Conservation (phyloP, 805 yeast genomes). For the Cyberlindnera bimundalis region DNA sequence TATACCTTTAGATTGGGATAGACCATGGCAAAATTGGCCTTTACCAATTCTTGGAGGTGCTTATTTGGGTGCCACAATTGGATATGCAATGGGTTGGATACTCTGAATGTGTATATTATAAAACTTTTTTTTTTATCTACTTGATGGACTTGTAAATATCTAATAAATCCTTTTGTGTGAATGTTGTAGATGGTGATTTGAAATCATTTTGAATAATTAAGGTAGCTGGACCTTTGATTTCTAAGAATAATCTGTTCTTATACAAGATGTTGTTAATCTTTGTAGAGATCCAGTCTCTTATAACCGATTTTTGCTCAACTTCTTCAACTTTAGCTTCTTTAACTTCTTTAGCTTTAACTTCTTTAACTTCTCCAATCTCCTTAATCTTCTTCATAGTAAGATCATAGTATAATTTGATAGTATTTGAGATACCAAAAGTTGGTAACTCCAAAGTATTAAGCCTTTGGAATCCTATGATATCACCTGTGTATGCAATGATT, state of each 20-base stretch:
- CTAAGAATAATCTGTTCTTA: conserved; percentile 23
- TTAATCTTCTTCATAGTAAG: conserved; percentile 10
- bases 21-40: conserved; percentile 97
- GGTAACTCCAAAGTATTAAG: conserved; percentile 13
- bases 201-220: conserved; percentile 25
- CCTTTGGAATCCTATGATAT: conserved; percentile 5
- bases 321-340: too few relatives aligned
- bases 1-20: conserved; percentile 96
- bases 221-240: conserved; percentile 31
- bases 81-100: conserved; percentile 42
- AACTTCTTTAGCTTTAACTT: background rate
- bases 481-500: conserved; percentile 17
- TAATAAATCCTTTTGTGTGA: conserved; percentile 15
- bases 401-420: conserved; percentile 6
- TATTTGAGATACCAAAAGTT: conserved; percentile 11
- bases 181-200: conserved; percentile 4
- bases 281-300: conserved; percentile 15
- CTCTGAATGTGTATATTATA: conserved; percentile 1
- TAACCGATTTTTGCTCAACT: too few relatives aligned
- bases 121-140: background rate
- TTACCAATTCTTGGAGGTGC: conserved; percentile 79
- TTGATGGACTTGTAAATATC: conserved; percentile 15
- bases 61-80: conserved; percentile 67
- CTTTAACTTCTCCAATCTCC: conserved; percentile 2
- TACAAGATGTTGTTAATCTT: conserved; percentile 15